Percentiles rank a stretch among this genome's conserved stretches.
Evolutionary conservation across 257 asterid species (phyloP).

Genomic region (Mentha longifolia): DNA sequence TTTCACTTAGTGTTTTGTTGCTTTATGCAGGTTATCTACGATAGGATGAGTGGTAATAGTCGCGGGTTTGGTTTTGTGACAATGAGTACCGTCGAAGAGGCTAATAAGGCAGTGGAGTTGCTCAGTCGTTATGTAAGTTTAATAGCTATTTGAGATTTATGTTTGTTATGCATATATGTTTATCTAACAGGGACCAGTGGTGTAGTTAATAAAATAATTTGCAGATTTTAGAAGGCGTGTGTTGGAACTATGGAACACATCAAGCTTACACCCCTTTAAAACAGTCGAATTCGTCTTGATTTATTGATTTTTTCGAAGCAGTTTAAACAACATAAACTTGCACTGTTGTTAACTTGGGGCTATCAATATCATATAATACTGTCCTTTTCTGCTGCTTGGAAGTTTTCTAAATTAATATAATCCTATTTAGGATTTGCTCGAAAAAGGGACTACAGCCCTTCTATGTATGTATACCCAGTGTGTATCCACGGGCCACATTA

Average conservation of each 20-base stretch:
- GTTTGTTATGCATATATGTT: background rate
- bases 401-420: no score
- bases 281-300: background rate
- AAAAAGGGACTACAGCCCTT: no score
- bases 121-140: slow-evolving; percentile 71
- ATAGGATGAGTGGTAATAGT: slow-evolving; percentile 73
- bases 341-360: no score
- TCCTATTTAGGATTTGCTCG: no score
- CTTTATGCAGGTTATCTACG: slow-evolving; percentile 65
- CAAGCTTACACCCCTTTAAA: background rate
- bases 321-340: no score
- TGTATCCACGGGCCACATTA: no score
- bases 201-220: background rate
- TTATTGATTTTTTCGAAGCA: no score
- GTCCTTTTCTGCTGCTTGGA: no score
- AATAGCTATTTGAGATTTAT: slow-evolving; percentile 3
- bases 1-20: slow-evolving; percentile 5
- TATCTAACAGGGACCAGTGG: background rate
- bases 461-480: no score
- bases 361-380: no score
- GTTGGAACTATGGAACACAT: background rate
- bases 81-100: slow-evolving; percentile 82
- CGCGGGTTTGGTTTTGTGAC: slow-evolving; percentile 94
- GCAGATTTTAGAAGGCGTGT: background rate
- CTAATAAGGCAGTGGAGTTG: slow-evolving; percentile 81